A percentile compares a stretch with the other conserved stretches of the same genome.
Conservation (phyloP, 805 yeast species). For the Sugiyamaella floridensis region DNA sequence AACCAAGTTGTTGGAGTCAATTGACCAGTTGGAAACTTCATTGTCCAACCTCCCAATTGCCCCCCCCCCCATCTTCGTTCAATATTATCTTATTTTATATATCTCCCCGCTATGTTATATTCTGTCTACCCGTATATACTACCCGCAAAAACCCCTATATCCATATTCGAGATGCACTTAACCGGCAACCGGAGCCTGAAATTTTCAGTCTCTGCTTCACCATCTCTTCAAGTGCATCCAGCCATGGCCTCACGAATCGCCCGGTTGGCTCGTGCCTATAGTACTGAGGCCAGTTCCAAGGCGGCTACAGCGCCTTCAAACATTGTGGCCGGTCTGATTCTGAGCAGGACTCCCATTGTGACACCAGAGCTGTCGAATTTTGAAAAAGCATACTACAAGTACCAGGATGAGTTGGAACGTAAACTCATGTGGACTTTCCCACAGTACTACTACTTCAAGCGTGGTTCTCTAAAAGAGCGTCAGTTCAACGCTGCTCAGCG, state of each 20-base stretch:
- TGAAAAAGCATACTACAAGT: constrained; percentile 68
- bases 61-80: background rate
- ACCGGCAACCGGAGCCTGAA: constrained; percentile 1
- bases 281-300: constrained; percentile 1
- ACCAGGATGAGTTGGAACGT: constrained; percentile 79
- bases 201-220: background rate
- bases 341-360: constrained; percentile 78
- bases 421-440: constrained; percentile 98
- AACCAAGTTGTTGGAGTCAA: too few species aligned
- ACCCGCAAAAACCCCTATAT: too few species aligned
- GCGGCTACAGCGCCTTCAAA: constrained; percentile 5
- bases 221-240: background rate
- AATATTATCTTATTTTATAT: too few species aligned
- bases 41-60: too few species aligned
- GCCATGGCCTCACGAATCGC: background rate
- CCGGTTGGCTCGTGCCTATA: constrained; percentile 1
- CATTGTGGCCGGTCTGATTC: constrained; percentile 40
- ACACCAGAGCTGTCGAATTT: constrained; percentile 69
- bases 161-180: background rate
- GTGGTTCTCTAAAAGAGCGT: constrained; percentile 84
- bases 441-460: constrained; percentile 80
- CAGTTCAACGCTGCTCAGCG: constrained; percentile 67
- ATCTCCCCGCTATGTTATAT: background rate
- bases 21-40: too few species aligned
- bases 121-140: background rate